Conservation (phyloP, 441 rosid species). For the Raphanus hybrid region DNA sequence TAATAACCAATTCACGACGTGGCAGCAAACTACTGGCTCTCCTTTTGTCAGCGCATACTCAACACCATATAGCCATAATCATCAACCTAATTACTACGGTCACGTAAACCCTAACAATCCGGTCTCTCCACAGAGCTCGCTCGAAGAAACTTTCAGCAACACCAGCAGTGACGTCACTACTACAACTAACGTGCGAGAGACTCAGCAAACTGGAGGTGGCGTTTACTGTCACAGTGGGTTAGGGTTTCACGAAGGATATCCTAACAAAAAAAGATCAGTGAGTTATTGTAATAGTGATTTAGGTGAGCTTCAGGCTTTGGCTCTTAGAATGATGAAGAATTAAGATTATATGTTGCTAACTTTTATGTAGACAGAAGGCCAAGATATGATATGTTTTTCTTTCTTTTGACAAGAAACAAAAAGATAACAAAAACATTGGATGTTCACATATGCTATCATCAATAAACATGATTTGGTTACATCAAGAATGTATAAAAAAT, state of each 20-base stretch:
- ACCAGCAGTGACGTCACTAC: constrained; percentile 42
- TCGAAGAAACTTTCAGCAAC: constrained; percentile 56
- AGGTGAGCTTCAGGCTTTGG: constrained; percentile 94
- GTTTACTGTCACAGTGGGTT: constrained; percentile 54
- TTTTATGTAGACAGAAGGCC: constrained; percentile 10
- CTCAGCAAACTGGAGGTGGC: constrained; percentile 39
- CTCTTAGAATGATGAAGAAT: constrained; percentile 81
- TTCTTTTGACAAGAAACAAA: neutral
- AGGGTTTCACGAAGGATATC: constrained; percentile 49
- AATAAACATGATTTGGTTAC: no score
- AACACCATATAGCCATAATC: constrained; percentile 25
- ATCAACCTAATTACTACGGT: constrained; percentile 23
- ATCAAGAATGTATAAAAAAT: no score
- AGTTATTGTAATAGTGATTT: constrained; percentile 52
- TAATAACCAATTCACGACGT: constrained; percentile 23
- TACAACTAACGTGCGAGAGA: constrained; percentile 43
- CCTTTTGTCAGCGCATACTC: constrained; percentile 32
- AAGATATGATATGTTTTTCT: constrained; percentile 23
- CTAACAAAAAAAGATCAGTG: constrained; percentile 61
- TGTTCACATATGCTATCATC: constrained; percentile 22
- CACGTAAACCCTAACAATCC: constrained; percentile 50
- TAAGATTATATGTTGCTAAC: constrained; percentile 13
- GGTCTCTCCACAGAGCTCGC: constrained; percentile 78
- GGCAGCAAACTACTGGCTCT: constrained; percentile 40
- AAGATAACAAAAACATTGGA: constrained; percentile 15